Conservation (phyloP, 2,329 filamentous ascomycete species). For the Raffaelea arxii region DNA sequence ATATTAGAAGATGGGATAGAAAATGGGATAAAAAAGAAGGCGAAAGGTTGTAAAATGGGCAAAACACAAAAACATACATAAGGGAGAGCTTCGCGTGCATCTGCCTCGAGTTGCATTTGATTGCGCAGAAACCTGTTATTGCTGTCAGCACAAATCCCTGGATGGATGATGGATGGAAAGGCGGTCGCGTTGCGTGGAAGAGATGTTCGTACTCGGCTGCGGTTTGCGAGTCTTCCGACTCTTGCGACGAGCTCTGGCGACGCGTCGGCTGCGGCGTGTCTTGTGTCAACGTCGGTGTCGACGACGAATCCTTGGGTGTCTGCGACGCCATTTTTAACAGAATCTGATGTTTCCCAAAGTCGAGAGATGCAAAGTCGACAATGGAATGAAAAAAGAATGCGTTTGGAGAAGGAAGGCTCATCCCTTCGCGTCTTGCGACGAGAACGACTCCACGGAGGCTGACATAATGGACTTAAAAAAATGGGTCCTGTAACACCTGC, state of each 20-base stretch:
- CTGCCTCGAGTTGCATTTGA: conserved; percentile 84
- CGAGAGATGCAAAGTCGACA: too few relatives aligned
- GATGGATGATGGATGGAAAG: too few relatives aligned
- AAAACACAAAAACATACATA: conserved; percentile 52
- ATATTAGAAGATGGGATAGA: conserved; percentile 10
- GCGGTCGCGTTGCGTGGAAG: too few relatives aligned
- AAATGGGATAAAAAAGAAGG: neutral
- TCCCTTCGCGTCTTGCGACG: too few relatives aligned
- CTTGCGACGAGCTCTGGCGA: conserved; percentile 50
- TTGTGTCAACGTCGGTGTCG: conserved; percentile 30
- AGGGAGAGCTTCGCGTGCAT: conserved; percentile 88
- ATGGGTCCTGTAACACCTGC: too few relatives aligned
- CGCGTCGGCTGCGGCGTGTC: conserved; percentile 24
- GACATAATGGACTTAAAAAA: conserved; percentile 1
- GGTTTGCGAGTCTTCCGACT: conserved; percentile 59
- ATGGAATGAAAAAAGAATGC: too few relatives aligned
- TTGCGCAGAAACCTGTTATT: conserved; percentile 68
- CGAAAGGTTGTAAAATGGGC: neutral
- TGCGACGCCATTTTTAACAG: neutral
- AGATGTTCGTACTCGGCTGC: conserved; percentile 50
- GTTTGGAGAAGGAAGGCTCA: too few relatives aligned
- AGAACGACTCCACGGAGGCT: conserved; percentile 1
- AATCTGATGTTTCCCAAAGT: too few relatives aligned
- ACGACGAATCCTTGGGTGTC: conserved; percentile 7
- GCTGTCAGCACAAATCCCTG: conserved; percentile 1